phyloP scores from a whole-genome alignment of 768 basidiomycete species.

The Termitomyces sp. region DNA sequence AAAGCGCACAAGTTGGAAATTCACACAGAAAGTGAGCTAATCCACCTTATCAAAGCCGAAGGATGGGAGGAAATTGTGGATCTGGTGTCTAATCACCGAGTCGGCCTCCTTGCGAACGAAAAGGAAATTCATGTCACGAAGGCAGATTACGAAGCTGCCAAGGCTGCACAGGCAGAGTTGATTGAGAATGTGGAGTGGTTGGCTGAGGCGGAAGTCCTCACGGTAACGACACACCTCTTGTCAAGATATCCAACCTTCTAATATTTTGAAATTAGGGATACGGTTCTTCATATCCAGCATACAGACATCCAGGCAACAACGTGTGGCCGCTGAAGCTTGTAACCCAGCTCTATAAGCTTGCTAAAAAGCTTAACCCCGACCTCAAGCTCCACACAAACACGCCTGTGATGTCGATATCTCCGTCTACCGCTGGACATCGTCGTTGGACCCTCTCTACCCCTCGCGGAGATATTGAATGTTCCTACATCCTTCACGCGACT shows the following conservation, averaged over 20 bases:
- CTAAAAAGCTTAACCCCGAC: constrained; percentile 22
- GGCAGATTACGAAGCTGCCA: constrained; percentile 49
- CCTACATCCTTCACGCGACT: constrained; percentile 77
- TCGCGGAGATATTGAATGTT: constrained; percentile 56
- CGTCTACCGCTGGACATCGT: constrained; percentile 13
- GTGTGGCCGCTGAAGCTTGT: constrained; percentile 83
- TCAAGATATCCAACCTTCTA: background rate
- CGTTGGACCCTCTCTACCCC: constrained; percentile 58
- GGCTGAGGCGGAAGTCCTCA: constrained; percentile 35
- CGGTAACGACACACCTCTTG: constrained; percentile 28
- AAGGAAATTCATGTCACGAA: constrained; percentile 32
- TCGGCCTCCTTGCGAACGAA: constrained; percentile 41
- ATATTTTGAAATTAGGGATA: constrained; percentile 23
- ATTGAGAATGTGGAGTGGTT: constrained; percentile 39
- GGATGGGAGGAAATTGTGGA: constrained; percentile 49
- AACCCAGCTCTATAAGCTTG: constrained; percentile 50
- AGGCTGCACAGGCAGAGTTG: constrained; percentile 43
- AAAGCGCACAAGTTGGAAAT: constrained; percentile 51
- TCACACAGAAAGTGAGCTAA: constrained; percentile 43
- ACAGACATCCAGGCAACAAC: constrained; percentile 52
- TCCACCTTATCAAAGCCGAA: constrained; percentile 40
- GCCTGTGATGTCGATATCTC: constrained; percentile 47
- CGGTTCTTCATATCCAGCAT: constrained; percentile 46
- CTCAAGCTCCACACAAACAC: constrained; percentile 69
- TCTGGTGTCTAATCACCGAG: constrained; percentile 52